Base-by-base conservation (phyloP, 768 basidiomycete species). In the Melanogaster broomeanus region DNA sequence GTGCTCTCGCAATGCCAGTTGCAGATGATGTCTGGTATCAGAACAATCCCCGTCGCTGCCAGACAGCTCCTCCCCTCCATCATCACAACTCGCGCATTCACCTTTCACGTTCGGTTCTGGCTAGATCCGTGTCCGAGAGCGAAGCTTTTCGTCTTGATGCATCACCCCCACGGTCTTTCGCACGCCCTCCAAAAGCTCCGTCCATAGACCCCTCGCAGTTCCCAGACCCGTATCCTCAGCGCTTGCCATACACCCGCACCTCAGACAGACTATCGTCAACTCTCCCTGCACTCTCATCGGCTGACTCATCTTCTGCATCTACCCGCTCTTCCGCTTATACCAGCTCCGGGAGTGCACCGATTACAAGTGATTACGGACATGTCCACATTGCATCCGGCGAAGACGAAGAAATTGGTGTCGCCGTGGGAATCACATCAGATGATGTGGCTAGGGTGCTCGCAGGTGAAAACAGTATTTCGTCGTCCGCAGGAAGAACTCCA, bases 291-390 rank as follows among this genome's bases (percentile, higher is more conserved):
- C 81, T 88, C 48, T 89, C 87, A 3, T 87, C 87, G 4, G 79
- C 80, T 37, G 81, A 82, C 40, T 87, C 90, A 0, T 85, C 87
- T 22, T 82, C 85, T 28, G 76, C 79, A 2, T 89, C 88, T 5
- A 82, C 86, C 7, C 79, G 88, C 44, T 90, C 89, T 8, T 88
- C 87, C 4, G 87, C 88, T 5, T 90, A 90, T 63, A 87, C 87
- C 21, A 85, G 79, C 68, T 82, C 83, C 18, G 85, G 84, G 48
- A 86, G 85, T 67, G 77, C 79, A 18, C 65, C 81, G 39, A 72
- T 77, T 22, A 81, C 82, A 37, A 76, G 76, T 34, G 88, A 90
- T 68, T 83, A 78, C 48, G 76, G 77, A 19, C 80, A 84, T 65
- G 77, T 88, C 39, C 85, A 81, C 51, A 83, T 89, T 59, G 85